phyloP scores from a whole-genome alignment of 345 rosid genomes.

The Mercurialis annua region DNA sequence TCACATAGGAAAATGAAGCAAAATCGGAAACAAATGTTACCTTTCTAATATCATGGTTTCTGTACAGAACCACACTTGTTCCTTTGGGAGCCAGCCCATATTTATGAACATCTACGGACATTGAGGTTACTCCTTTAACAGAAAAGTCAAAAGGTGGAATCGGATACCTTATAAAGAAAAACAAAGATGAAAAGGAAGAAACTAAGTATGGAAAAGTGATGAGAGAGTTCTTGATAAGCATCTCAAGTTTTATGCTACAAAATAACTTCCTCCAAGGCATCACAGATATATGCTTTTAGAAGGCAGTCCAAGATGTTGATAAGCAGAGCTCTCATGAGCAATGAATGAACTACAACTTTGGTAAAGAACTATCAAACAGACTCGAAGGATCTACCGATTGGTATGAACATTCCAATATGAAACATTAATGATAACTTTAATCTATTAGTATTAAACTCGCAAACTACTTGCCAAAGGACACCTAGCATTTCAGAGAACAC shows the following conservation, averaged over 20 bases:
- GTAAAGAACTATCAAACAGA: background rate
- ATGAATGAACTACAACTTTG: background rate
- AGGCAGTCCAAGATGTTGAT: background rate
- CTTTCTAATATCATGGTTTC: constrained; percentile 95
- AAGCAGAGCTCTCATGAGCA: background rate
- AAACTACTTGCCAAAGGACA: background rate
- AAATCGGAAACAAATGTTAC: constrained; percentile 27
- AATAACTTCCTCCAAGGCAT: background rate
- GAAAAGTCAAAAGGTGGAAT: constrained; percentile 86
- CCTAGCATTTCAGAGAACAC: background rate
- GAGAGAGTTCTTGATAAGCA: background rate
- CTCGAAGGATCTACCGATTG: background rate
- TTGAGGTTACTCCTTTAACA: constrained; percentile 83
- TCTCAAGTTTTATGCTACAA: background rate
- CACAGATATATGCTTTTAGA: background rate
- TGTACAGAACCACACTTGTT: constrained; percentile 86
- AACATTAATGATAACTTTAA: background rate
- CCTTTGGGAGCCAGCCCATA: constrained; percentile 98
- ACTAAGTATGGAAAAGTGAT: background rate
- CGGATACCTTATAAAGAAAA: constrained; percentile 51
- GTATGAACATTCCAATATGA: background rate
- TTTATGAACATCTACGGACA: constrained; percentile 88
- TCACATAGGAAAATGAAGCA: background rate
- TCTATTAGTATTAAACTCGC: background rate
- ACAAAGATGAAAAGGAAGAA: background rate